A percentile compares a stretch with the other conserved stretches of the same genome.
Evolutionary conservation across 768 basidiomycete species (phyloP).

Genomic region (Mrakia frigida): DNA sequence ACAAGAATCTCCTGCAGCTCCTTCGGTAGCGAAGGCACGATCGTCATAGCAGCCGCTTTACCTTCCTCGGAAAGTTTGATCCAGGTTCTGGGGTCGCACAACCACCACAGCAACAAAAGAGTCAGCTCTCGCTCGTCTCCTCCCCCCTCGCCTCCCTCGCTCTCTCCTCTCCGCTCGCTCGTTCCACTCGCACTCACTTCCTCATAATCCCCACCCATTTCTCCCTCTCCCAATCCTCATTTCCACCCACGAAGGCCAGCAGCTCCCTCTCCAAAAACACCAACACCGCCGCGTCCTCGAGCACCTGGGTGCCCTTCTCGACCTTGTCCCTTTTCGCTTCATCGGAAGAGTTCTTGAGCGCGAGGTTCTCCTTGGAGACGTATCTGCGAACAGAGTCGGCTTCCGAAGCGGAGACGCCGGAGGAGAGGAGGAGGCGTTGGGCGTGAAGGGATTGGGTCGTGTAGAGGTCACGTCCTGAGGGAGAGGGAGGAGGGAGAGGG

Average conservation of each 20-base stretch:
- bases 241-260: constrained; percentile 10
- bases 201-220: constrained; percentile 32
- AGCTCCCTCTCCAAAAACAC: constrained; percentile 29
- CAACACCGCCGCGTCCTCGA: constrained; percentile 33
- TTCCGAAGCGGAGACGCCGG: not conserved
- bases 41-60: constrained; percentile 20
- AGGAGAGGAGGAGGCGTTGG: constrained; percentile 15
- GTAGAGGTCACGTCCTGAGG: constrained; percentile 16
- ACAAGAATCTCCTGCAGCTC: constrained; percentile 23
- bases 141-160: not conserved
- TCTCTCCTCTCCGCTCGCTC: not conserved
- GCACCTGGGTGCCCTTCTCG: constrained; percentile 25
- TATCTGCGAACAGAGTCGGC: constrained; percentile 18
- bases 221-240: constrained; percentile 17
- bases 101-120: not conserved
- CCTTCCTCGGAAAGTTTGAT: constrained; percentile 14
- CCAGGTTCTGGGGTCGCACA: constrained; percentile 9
- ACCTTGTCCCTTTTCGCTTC: constrained; percentile 1
- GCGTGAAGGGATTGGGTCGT: constrained; percentile 19
- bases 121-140: too few relatives aligned
- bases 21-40: constrained; percentile 6
- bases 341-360: constrained; percentile 11
- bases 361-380: constrained; percentile 19
- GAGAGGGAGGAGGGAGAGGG: too few relatives aligned
- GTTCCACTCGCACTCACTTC: constrained; percentile 29